These are phyloP conservation scores for Rhododendron ferrugineum DNA, from an alignment of 148 eudicot genomes.

Conservation along the genomic window DNA sequence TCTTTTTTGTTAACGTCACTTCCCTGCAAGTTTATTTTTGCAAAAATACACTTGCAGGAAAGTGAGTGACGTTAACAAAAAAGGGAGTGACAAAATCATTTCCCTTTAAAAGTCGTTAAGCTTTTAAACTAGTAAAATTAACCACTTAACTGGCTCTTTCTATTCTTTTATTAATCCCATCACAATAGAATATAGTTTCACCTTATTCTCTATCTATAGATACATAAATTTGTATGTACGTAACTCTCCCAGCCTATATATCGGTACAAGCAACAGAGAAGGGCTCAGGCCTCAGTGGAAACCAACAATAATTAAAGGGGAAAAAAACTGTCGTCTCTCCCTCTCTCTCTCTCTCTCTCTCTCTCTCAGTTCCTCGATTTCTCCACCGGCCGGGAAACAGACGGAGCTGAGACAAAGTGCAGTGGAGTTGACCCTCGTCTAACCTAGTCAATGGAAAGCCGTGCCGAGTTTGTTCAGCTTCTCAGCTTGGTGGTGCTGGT, in stretches of 20 bases:
- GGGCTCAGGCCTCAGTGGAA: background rate
- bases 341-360: background rate
- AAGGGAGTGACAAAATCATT: too few species aligned
- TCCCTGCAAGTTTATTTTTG: too few species aligned
- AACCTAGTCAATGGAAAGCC: background rate
- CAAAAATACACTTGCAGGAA: too few species aligned
- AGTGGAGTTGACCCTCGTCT: background rate
- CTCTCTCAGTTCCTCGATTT: background rate
- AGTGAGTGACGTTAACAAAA: too few species aligned
- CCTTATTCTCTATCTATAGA: background rate
- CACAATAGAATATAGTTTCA: too few species aligned
- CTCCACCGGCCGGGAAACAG: constrained; percentile 6
- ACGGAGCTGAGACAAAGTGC: background rate
- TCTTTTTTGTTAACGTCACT: too few species aligned
- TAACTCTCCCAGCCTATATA: background rate
- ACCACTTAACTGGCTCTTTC: too few species aligned
- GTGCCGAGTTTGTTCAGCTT: background rate
- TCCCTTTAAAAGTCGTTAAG: too few species aligned
- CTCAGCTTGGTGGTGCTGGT: background rate
- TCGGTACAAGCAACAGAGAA: background rate
- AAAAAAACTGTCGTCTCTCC: constrained; percentile 4
- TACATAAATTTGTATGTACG: background rate
- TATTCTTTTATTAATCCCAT: too few species aligned
- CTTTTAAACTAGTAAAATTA: too few species aligned
- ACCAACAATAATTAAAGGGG: background rate